A percentile compares a stretch with the other conserved stretches of the same genome.
phyloP scores from a whole-genome alignment of 2,329 filamentous ascomycete genomes.

The Aspergillus aculeatus region DNA sequence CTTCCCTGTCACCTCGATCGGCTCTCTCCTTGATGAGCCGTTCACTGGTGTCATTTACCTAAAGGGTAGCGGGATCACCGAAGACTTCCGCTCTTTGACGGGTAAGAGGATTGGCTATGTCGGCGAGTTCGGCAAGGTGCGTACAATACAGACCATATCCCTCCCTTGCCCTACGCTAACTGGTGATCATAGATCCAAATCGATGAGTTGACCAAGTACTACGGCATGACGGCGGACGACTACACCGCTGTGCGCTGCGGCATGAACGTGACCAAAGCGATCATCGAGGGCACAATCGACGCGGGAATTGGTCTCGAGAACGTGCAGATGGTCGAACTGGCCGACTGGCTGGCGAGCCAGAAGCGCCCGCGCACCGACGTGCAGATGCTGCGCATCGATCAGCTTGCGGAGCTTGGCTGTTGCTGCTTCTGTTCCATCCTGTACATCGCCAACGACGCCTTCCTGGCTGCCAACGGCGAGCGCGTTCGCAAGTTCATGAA shows the following conservation, averaged over 20 bases:
- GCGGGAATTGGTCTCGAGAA: constrained; percentile 77
- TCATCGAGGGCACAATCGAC: constrained; percentile 70
- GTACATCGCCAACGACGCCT: constrained; percentile 74
- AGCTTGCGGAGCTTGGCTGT: constrained; percentile 75
- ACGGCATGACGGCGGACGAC: constrained; percentile 69
- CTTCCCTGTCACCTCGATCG: constrained; percentile 71
- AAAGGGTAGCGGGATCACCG: constrained; percentile 70
- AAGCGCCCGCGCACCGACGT: constrained; percentile 65
- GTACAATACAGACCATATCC: not conserved
- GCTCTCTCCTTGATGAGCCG: constrained; percentile 73
- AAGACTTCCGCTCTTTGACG: constrained; percentile 71
- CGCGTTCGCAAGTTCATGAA: constrained; percentile 67
- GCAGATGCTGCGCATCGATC: constrained; percentile 77
- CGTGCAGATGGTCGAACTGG: constrained; percentile 79
- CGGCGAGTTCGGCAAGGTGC: constrained; percentile 70
- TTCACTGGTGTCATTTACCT: constrained; percentile 78
- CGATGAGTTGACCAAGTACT: constrained; percentile 75
- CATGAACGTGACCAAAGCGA: constrained; percentile 77
- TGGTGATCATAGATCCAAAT: constrained; percentile 64
- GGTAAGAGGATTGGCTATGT: constrained; percentile 78
- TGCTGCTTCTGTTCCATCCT: constrained; percentile 83
- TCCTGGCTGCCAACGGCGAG: constrained; percentile 64
- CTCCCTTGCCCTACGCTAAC: not conserved
- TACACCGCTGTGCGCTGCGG: constrained; percentile 76
- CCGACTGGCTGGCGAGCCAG: constrained; percentile 68